These are phyloP conservation scores for Amaranthus tricolor DNA, from an alignment of 179 eudicot genomes.

Conservation along the genomic window DNA sequence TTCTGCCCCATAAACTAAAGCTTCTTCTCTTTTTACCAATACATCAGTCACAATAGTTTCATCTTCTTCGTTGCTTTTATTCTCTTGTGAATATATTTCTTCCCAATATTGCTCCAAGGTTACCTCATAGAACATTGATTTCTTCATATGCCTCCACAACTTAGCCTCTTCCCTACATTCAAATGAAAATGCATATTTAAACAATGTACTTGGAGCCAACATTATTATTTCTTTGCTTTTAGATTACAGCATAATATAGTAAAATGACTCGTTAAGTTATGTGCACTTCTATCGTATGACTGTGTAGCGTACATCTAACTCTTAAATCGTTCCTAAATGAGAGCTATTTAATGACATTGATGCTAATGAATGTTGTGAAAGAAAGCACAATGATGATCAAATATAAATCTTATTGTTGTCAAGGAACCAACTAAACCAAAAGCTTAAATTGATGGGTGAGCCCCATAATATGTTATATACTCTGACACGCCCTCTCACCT, in stretches of 20 bases:
- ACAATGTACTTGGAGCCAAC: no score
- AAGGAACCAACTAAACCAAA: no score
- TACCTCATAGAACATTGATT: slow-evolving; percentile 58
- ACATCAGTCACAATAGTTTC: slow-evolving; percentile 38
- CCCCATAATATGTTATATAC: no score
- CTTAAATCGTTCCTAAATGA: no score
- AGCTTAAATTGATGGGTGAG: no score
- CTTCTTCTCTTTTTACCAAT: slow-evolving; percentile 46
- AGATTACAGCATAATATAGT: no score
- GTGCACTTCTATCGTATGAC: not conserved
- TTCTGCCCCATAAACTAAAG: slow-evolving; percentile 48
- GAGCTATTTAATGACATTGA: no score
- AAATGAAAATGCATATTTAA: not conserved
- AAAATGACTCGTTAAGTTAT: not conserved
- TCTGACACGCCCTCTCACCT: no score
- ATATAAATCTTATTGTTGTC: no score
- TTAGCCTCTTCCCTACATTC: slow-evolving; percentile 44
- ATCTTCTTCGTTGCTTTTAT: slow-evolving; percentile 28
- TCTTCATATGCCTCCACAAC: slow-evolving; percentile 44
- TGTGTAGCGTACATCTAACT: not conserved
- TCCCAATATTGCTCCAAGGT: slow-evolving; percentile 77
- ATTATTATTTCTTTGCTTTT: no score
- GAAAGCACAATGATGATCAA: no score
- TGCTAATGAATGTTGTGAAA: no score
- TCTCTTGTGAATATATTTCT: slow-evolving; percentile 45